phyloP scores from a whole-genome alignment of 345 rosid genomes.

The Atalantia buxifolia region DNA sequence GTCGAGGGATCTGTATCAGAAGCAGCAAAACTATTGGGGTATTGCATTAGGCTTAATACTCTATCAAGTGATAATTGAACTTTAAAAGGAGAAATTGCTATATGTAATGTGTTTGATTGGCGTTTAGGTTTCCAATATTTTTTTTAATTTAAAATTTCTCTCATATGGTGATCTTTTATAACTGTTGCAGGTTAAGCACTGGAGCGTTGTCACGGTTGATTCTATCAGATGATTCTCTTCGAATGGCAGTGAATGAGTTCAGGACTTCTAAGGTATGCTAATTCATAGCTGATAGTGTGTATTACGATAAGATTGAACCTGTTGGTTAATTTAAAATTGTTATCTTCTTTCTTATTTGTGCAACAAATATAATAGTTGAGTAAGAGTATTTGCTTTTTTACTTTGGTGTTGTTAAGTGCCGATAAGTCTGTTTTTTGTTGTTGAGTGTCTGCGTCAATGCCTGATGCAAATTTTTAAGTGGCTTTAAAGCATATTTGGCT shows the following conservation, averaged over 20 bases:
- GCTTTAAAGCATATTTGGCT: neutral
- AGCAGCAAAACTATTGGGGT: slow-evolving; percentile 77
- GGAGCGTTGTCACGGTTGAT: slow-evolving; percentile 91
- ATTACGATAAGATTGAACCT: neutral
- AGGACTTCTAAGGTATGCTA: slow-evolving; percentile 64
- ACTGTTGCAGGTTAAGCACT: slow-evolving; percentile 69
- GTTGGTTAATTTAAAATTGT: neutral
- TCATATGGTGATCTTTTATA: neutral
- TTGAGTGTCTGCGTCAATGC: neutral
- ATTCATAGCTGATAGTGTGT: neutral
- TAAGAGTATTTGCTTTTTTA: neutral
- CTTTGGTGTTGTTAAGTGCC: neutral
- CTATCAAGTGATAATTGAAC: neutral
- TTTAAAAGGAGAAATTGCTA: neutral
- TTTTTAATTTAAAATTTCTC: neutral
- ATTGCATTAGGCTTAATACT: neutral
- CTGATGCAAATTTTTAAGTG: neutral
- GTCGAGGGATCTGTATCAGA: slow-evolving; percentile 82
- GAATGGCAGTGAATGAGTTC: slow-evolving; percentile 74
- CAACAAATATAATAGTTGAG: neutral
- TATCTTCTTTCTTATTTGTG: neutral
- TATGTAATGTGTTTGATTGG: neutral
- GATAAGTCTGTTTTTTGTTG: neutral
- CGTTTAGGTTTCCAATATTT: neutral
- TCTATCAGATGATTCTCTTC: slow-evolving; percentile 79